Base-by-base conservation (phyloP, 2,329 filamentous ascomycete genomes). In the Fusarium stilboides region DNA sequence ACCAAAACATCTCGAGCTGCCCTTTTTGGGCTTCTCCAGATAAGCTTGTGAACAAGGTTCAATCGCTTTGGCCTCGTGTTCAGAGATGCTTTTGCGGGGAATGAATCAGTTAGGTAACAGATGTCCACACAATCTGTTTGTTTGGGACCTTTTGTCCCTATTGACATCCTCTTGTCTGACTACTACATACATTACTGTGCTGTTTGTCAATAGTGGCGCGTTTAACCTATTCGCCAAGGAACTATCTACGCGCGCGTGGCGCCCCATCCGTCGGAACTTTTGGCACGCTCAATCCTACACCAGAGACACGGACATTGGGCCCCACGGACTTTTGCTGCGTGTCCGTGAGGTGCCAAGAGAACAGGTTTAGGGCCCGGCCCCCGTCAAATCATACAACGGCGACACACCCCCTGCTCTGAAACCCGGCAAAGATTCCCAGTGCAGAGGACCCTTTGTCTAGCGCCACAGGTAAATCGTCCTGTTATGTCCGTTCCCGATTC, bases 401-500 rank as follows among this genome's bases (percentile, higher is more conserved):
- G 26, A 42, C n/a, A 28, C 19, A 20, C 28, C 57, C 65, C 66
- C 39, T 57, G 54, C 19, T 47, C 15, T 47, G 46, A 59, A 52
- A 34, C 66, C 66, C 39, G 36, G 44, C 26, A 50, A 40, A 49
- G 57, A 33, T 59, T 46, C 56, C 56, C 51, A 52, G 61, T 50
- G 28, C 40, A 45, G 47, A 70, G 62, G 67, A 50, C 66, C 67
- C 67, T 69, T 69, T 69, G 67, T 66, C 51, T 69, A 69, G 67
- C 53, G 67, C 52, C 28, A 54, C 65, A 39, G 45, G 20, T n/a
- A 9, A 19, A 1, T 37, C 15, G 22, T 31, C 19, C 46, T 43
- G 17, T 20, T 33, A 8, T 51, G 14, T 10, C 8, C 22, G 8
- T 33, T 63, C 42, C 19, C 34, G 15, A 36, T 54, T 37, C 44